A percentile compares a stretch with the other conserved stretches of the same genome.
These are phyloP conservation scores for Pichia rugopelliculosa DNA, from an alignment of 805 yeast species.

Conservation along the genomic window DNA sequence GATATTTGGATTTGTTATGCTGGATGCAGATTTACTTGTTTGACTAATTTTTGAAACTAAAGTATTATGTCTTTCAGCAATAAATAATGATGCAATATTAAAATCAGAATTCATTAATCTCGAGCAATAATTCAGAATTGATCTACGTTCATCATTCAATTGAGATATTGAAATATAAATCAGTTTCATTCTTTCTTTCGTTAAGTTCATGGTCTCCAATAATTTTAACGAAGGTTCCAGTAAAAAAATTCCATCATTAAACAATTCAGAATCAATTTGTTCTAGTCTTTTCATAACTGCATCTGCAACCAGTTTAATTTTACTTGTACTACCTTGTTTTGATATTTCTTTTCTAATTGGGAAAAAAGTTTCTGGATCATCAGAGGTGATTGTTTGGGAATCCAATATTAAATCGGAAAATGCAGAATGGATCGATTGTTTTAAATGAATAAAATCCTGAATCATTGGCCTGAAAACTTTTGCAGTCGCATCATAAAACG, in stretches of 20 bases:
- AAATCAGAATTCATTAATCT: constrained; percentile 72
- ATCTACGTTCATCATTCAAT: constrained; percentile 63
- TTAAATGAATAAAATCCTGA: constrained; percentile 66
- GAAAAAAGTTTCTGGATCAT: constrained; percentile 66
- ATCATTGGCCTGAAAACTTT: constrained; percentile 36
- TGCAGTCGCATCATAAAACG: constrained; percentile 29
- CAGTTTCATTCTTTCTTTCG: constrained; percentile 30
- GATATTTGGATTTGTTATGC: not conserved
- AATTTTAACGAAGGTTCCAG: constrained; percentile 28
- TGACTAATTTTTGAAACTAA: constrained; percentile 24
- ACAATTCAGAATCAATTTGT: constrained; percentile 23
- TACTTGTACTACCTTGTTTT: not conserved
- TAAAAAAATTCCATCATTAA: constrained; percentile 31
- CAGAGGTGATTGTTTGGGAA: constrained; percentile 60
- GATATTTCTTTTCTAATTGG: constrained; percentile 31
- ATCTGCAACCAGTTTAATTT: constrained; percentile 40
- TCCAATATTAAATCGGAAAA: constrained; percentile 54
- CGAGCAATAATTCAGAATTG: constrained; percentile 63
- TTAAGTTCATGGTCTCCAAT: constrained; percentile 31
- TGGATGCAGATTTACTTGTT: constrained; percentile 28
- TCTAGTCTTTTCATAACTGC: constrained; percentile 40
- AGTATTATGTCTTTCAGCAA: constrained; percentile 37
- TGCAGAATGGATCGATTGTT: constrained; percentile 63
- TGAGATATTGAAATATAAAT: constrained; percentile 41
- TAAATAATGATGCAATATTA: constrained; percentile 46